phyloP scores from a whole-genome alignment of 148 eudicot genomes.

The Silene uniflora region DNA sequence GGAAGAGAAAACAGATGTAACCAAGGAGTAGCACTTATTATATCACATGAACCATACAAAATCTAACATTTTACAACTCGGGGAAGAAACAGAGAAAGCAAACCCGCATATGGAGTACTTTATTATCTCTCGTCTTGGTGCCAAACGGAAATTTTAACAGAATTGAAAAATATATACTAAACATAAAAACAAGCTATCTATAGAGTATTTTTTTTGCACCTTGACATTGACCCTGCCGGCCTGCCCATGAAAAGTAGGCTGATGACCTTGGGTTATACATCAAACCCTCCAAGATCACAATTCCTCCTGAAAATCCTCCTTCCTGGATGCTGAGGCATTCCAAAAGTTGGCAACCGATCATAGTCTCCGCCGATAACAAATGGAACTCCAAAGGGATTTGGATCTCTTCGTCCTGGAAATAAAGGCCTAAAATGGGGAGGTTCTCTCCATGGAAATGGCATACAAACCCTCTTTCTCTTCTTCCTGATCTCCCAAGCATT shows the following conservation, averaged over 20 bases:
- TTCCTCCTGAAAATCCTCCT: slow-evolving; percentile 26
- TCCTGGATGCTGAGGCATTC: slow-evolving; percentile 30
- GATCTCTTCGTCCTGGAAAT: slow-evolving; percentile 37
- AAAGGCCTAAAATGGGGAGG: slow-evolving; percentile 21
- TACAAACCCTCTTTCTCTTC: slow-evolving; percentile 35
- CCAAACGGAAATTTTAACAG: too few relatives aligned
- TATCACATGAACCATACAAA: background rate
- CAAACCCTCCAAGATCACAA: slow-evolving; percentile 22
- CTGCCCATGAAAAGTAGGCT: background rate
- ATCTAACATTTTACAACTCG: background rate
- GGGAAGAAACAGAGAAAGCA: background rate
- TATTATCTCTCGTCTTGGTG: background rate
- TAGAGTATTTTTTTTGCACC: background rate
- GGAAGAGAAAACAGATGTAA: background rate
- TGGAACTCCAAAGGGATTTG: slow-evolving; percentile 31
- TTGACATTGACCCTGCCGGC: too few relatives aligned
- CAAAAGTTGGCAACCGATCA: slow-evolving; percentile 36
- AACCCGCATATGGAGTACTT: background rate
- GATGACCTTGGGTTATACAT: background rate
- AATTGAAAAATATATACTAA: background rate
- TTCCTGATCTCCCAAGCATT: slow-evolving; percentile 42
- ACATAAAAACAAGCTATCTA: background rate
- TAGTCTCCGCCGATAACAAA: slow-evolving; percentile 53
- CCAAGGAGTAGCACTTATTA: background rate
- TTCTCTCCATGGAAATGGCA: slow-evolving; percentile 21